Base-by-base conservation (phyloP, 23 red algal species). In the Gracilaria domingensis region DNA sequence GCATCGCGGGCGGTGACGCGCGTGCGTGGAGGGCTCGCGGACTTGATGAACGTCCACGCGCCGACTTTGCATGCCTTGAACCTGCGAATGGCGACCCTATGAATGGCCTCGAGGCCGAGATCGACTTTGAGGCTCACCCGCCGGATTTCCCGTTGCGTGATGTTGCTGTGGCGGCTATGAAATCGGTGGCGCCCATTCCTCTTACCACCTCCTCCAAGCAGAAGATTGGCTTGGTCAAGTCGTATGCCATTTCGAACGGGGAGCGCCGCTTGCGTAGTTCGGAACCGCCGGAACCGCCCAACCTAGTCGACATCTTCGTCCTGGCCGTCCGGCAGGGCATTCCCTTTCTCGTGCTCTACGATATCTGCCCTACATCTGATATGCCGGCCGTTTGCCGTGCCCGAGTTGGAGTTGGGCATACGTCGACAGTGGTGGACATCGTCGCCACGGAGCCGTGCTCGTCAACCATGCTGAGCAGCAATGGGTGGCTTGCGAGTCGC, bases 281-380 rank as follows among this genome's bases (percentile, higher is more conserved):
- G n/a, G 93, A 95, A 64, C 93, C 93, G 12, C 93, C 93, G 8
- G 93, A 90, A 20, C 93, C 93, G 14, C 93, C 93, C 39, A 75
- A 79, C 39, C 35, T 89, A 1, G 79, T 83, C 29, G 72, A 74
- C 44, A 69, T 95, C 2, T 95, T 89, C 69, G 74, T 85, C 26
- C 59, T 94, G 40, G 74, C 81, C 23, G 88, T 91, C 4, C 88
- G 88, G 16, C 37, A 83, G 55, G 84, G 82, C 29, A 47, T 81
- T 59, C 73, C 84, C 0, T 75, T 73, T 60, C 75, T 95, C 50
- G 93, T 75, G 21, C 93, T 84, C 26, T 89, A 88, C 34, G 93
- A 95, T 53, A 76, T 88, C 23, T 95, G 83, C 50, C 84, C 93
- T 8, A 95, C 85, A 4, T 84, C 77, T 8, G 48, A 77, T 32